phyloP scores from a whole-genome alignment of 495 filamentous ascomycete genomes.

The Achaetomiella virescens region DNA sequence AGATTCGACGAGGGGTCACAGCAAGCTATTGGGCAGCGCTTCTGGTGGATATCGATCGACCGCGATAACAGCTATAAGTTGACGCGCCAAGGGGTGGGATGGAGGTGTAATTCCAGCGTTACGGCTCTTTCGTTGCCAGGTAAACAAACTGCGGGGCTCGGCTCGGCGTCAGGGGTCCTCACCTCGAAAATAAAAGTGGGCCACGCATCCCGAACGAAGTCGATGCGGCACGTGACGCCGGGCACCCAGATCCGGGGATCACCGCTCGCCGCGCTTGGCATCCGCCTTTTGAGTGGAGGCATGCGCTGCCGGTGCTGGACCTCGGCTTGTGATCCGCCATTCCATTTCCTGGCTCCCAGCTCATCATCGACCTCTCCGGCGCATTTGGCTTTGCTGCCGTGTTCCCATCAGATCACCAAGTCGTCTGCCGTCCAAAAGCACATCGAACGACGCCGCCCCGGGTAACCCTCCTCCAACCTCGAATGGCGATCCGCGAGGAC shows the following conservation, averaged over 20 bases:
- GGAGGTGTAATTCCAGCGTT: conserved; percentile 4
- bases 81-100: neutral
- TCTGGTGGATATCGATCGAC: neutral
- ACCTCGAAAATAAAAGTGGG: conserved; percentile 3
- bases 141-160: conserved; percentile 26
- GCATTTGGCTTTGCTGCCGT: neutral
- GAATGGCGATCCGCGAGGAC: conserved; percentile 78
- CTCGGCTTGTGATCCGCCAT: conserved; percentile 20
- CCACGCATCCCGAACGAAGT: neutral
- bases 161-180: conserved; percentile 10
- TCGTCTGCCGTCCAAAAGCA: too few relatives aligned
- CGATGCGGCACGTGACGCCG: neutral
- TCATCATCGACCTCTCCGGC: conserved; percentile 6
- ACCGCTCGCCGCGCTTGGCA: conserved; percentile 1
- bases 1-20: neutral
- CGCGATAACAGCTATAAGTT: neutral
- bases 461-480: conserved; percentile 17
- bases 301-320: conserved; percentile 9
- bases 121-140: conserved; percentile 16
- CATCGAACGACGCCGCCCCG: too few relatives aligned
- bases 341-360: conserved; percentile 9
- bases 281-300: neutral
- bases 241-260: conserved; percentile 11
- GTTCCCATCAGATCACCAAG: neutral
- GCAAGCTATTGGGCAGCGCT: neutral